Evolutionary conservation across 768 basidiomycete species (phyloP), one percentile per base, ranked within the genome.

Genomic region (Pleurotus pulmonarius): DNA sequence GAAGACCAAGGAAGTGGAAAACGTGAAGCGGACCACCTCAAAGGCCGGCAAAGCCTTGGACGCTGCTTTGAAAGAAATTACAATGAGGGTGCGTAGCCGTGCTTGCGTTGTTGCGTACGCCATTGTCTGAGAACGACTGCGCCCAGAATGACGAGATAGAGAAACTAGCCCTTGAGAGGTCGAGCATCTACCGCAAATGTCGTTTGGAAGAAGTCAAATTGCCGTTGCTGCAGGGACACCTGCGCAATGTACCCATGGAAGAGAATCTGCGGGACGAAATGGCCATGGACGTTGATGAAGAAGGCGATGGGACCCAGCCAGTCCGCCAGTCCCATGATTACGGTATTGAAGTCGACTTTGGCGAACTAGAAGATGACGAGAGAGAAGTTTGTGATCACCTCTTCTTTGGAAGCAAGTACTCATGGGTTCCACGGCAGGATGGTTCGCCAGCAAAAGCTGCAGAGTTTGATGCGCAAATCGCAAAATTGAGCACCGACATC

Each of bases 201-300:
- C 83, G 94, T 60, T 77, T 99, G 44, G 97, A 99, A 60, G 94
- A 97, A 63, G 88, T 98, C 61, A 81, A 81, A 57, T 69, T 99
- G 15, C 94, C 96, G 0, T 73, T 98, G 11, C 62, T 78, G 12
- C 69, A 80, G 55, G 97, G 96, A 5, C 81, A 84, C 64, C 73
- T 98, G 55, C 87, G 84, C 69, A 83, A 90, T 62, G 92, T 98
- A 2, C 91, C 96, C 0, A 90, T 98, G 84, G 94, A 98, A 66
- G 97, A 98, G 92, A 89, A 88, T 63, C 78, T 90, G 18, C 86
- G 87, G 4, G 89, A 92, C 34, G 91, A 90, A 70, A 85, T 91
- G 38, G 88, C 86, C 2, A 97, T 98, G 94, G 91, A 94, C 59
- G 79, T 95, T 3, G 95, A 98, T 58, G 90, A 90, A 46, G 90